phyloP scores from a whole-genome alignment of 768 basidiomycete genomes.

The Sutorius australiensis region DNA sequence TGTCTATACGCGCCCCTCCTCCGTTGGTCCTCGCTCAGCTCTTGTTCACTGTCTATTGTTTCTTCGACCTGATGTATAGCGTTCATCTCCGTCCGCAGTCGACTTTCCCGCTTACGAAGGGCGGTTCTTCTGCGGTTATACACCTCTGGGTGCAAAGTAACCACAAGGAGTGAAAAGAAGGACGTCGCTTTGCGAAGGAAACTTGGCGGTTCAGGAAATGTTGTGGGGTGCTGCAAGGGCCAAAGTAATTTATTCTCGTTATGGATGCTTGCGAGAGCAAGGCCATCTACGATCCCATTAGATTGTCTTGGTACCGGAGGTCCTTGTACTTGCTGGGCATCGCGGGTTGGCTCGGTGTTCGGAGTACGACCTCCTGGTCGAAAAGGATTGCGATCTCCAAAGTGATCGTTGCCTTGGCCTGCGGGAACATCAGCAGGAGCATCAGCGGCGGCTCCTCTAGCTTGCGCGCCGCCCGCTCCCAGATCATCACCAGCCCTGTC shows the following conservation, averaged over 20 bases:
- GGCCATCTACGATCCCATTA: conserved; percentile 41
- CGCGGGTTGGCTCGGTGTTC: conserved; percentile 14
- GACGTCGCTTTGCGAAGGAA: conserved; percentile 47
- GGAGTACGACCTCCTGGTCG: conserved; percentile 14
- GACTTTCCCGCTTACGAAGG: conserved; percentile 61
- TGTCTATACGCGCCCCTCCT: conserved; percentile 32
- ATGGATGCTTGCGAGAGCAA: conserved; percentile 57
- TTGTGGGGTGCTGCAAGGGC: conserved; percentile 24
- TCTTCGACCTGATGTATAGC: conserved; percentile 27
- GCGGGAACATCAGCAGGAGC: conserved; percentile 23
- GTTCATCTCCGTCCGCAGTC: conserved; percentile 62
- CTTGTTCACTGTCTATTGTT: conserved; percentile 29
- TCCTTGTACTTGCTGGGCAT: conserved; percentile 23
- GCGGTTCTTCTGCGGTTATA: conserved; percentile 64
- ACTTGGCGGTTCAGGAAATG: conserved; percentile 39
- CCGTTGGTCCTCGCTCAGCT: conserved; percentile 31
- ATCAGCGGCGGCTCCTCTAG: conserved; percentile 17
- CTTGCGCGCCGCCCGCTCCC: conserved; percentile 21
- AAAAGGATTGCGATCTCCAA: conserved; percentile 14
- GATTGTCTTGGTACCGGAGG: conserved; percentile 30
- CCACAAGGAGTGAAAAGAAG: conserved; percentile 53
- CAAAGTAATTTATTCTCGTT: conserved; percentile 51
- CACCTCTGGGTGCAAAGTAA: conserved; percentile 68
- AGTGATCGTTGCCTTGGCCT: conserved; percentile 13
- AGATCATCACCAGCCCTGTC: conserved; percentile 31